Percentiles rank a stretch among this genome's conserved stretches.
Conservation (phyloP, 2,329 filamentous ascomycete species). For the Alternaria dauci region DNA sequence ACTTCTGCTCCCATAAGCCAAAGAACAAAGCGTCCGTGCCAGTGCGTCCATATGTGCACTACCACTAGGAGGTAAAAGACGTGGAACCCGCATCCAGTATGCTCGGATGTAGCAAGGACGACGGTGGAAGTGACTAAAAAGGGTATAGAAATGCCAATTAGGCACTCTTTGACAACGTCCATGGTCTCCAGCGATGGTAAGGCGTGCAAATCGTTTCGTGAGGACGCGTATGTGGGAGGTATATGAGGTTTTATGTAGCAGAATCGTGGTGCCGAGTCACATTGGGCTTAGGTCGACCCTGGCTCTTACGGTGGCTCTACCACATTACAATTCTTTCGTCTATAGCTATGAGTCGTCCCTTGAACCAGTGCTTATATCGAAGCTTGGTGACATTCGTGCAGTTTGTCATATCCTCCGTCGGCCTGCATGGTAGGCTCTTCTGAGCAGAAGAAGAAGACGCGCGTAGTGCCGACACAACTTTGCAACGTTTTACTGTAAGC, state of each 20-base stretch:
- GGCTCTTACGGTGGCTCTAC: neutral
- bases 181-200: neutral
- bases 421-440: neutral
- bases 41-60: neutral
- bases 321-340: neutral
- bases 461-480: neutral
- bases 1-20: neutral
- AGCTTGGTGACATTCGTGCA: neutral
- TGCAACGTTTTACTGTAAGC: neutral
- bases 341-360: neutral
- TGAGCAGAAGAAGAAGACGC: neutral
- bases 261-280: neutral
- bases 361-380: neutral
- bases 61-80: neutral
- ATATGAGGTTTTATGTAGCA: neutral
- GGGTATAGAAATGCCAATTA: neutral
- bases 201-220: neutral
- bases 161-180: fast-evolving
- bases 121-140: neutral
- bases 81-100: neutral
- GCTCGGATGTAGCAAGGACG: neutral
- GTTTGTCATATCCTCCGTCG: neutral
- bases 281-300: neutral
- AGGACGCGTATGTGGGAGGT: neutral
- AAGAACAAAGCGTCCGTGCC: neutral